Percentiles rank a stretch among this genome's conserved stretches.
phyloP scores from a whole-genome alignment of 1,139 yeast genomes.

The Diutina siamensis region DNA sequence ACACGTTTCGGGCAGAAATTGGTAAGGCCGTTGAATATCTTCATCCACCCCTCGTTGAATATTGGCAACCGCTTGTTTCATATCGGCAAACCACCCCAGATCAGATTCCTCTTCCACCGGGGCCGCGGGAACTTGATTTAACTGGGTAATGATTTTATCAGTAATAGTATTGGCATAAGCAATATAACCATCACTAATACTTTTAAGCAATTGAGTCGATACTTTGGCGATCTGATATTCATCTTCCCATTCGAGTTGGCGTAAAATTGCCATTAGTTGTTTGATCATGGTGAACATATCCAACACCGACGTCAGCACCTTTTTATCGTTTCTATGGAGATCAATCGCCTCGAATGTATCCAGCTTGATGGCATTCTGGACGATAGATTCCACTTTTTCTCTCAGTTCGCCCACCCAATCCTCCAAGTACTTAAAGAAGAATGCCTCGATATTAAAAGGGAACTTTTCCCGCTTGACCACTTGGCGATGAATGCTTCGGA shows the following conservation, averaged over 20 bases:
- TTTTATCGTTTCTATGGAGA: conserved; percentile 25
- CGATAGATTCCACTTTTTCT: conserved; percentile 35
- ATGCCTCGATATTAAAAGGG: conserved; percentile 45
- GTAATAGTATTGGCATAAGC: conserved; percentile 39
- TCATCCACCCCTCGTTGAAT: conserved; percentile 28
- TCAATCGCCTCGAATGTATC: conserved; percentile 50
- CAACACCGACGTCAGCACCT: conserved; percentile 42
- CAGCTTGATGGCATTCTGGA: conserved; percentile 40
- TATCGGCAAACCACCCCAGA: conserved; percentile 33
- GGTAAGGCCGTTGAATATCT: conserved; percentile 31
- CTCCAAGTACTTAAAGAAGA: conserved; percentile 47
- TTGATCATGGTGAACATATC: conserved; percentile 58
- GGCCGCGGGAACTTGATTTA: conserved; percentile 19
- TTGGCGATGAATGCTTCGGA: conserved; percentile 44
- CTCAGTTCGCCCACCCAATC: conserved; percentile 48
- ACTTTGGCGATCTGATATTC: conserved; percentile 49
- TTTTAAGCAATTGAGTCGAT: conserved; percentile 45
- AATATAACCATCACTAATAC: conserved; percentile 50
- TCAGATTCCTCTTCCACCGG: conserved; percentile 12
- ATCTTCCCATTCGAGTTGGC: conserved; percentile 51
- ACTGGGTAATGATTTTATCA: conserved; percentile 37
- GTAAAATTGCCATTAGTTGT: conserved; percentile 43
- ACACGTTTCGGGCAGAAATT: conserved; percentile 56
- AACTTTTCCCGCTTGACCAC: conserved; percentile 27
- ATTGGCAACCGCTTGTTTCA: conserved; percentile 37